Base-by-base conservation (phyloP, 192 early-diverging fungal genomes). In the Entrophospora sp. region DNA sequence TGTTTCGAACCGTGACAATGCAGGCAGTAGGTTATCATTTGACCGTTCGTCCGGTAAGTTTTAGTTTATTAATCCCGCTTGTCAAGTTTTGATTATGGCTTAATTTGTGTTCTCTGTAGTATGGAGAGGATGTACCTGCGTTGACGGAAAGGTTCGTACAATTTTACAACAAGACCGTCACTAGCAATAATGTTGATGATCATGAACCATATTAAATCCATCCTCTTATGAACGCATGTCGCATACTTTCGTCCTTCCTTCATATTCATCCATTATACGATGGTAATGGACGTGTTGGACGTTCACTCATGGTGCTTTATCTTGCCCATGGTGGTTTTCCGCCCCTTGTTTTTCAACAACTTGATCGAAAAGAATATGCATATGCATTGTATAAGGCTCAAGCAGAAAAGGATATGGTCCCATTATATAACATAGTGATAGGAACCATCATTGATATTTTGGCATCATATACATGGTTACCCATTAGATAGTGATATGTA, bases 41-140 rank as follows among this genome's bases (percentile, higher is more conserved):
- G 49, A 52, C 49, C 24, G 6, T 52, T 52, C 22, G 22, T 40
- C 5, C 48, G 48, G 48, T 51, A 22, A 51, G 48, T 51, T 51
- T 22, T 51, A 51, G 48, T 52, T 24, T 52, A 4, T 5, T 5
- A 27, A 10, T 52, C 25, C 2, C 22, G 8, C n/a, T 52, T 52
- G 1, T n/a, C n/a, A n/a, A n/a, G n/a, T n/a, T n/a, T n/a, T n/a
- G 49, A 52, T 52, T 52, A 52, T 52, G 49, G 5, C 49, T 52
- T 3, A 52, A 0, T 52, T 52, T 52, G n/a, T n/a, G n/a, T n/a
- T n/a, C 3, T 52, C 20, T 52, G 1, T 52, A 52, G 24, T 52
- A 52, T 52, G 49, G 49, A 52, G 1, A 1, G 3, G 49, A 52
- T n/a, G 49, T 52, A 3, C 49, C 49, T 5, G 49, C 49, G 3